Conservation (phyloP, 352 stramenopile species). For the Blastocystis sp. region DNA sequence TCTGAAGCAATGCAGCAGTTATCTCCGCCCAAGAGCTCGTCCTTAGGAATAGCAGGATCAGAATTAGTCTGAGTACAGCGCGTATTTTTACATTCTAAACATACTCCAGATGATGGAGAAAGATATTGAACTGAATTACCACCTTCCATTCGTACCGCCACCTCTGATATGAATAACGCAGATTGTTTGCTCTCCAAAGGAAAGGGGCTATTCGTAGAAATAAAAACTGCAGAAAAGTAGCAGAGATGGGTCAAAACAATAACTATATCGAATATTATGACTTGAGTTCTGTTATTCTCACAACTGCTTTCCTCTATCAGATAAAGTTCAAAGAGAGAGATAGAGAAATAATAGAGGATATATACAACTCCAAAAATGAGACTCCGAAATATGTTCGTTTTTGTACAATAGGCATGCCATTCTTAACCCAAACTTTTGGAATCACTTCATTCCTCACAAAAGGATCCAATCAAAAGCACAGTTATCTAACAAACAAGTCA, state of each 20-base stretch:
- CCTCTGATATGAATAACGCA: neutral
- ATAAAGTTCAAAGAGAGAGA: too few relatives aligned
- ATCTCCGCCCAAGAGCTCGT: neutral
- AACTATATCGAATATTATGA: neutral
- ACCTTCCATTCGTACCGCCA: neutral
- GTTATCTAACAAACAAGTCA: too few relatives aligned
- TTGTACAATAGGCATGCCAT: too few relatives aligned
- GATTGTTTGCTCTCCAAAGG: too few relatives aligned
- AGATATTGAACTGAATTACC: neutral
- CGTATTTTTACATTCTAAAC: neutral
- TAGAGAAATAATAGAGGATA: too few relatives aligned
- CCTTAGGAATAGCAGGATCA: neutral
- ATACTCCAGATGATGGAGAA: neutral
- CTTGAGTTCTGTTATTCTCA: neutral
- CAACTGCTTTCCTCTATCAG: too few relatives aligned
- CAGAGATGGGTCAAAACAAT: neutral
- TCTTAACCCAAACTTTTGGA: too few relatives aligned
- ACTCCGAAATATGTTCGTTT: too few relatives aligned
- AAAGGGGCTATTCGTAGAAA: too few relatives aligned
- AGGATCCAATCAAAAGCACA: too few relatives aligned
- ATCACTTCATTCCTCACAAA: too few relatives aligned
- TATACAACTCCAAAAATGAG: too few relatives aligned
- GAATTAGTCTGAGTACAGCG: neutral
- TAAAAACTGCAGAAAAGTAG: neutral
- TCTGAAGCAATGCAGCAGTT: neutral